phyloP scores from a whole-genome alignment of 257 asterid species.

The Henckelia pumila region DNA sequence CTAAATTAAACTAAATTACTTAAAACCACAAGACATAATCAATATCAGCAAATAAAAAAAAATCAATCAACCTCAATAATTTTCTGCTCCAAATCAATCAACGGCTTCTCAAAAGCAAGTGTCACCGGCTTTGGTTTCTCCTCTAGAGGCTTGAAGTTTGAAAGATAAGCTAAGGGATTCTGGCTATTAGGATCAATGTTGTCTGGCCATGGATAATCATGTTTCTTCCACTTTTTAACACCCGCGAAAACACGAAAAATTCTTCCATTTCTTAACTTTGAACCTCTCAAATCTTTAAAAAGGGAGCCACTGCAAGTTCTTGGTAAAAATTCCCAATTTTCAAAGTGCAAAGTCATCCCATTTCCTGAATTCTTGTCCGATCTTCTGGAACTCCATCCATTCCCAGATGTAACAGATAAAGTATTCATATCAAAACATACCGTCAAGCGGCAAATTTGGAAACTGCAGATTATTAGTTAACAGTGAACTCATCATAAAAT shows the following conservation, averaged over 20 bases:
- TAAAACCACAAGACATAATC: background rate
- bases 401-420: conserved; percentile 41
- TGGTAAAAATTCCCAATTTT: conserved; percentile 28
- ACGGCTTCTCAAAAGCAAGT: conserved; percentile 55
- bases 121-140: conserved; percentile 54
- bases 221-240: conserved; percentile 41
- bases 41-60: background rate
- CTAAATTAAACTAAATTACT: background rate
- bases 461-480: conserved; percentile 27
- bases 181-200: conserved; percentile 37
- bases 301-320: conserved; percentile 15
- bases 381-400: conserved; percentile 34
- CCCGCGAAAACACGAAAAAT: conserved; percentile 22
- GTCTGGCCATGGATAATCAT: conserved; percentile 52
- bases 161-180: conserved; percentile 34
- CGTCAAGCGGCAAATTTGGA: conserved; percentile 10
- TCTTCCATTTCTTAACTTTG: conserved; percentile 24
- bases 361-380: conserved; percentile 25
- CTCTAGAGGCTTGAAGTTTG: conserved; percentile 43
- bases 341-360: conserved; percentile 16
- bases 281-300: conserved; percentile 22
- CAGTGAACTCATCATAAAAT: background rate
- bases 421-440: conserved; percentile 38
- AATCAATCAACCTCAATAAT: conserved; percentile 34
- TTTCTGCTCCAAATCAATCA: conserved; percentile 47